These are phyloP conservation scores for Rhododendron ovatum DNA, from an alignment of 148 eudicot genomes.

Conservation along the genomic window DNA sequence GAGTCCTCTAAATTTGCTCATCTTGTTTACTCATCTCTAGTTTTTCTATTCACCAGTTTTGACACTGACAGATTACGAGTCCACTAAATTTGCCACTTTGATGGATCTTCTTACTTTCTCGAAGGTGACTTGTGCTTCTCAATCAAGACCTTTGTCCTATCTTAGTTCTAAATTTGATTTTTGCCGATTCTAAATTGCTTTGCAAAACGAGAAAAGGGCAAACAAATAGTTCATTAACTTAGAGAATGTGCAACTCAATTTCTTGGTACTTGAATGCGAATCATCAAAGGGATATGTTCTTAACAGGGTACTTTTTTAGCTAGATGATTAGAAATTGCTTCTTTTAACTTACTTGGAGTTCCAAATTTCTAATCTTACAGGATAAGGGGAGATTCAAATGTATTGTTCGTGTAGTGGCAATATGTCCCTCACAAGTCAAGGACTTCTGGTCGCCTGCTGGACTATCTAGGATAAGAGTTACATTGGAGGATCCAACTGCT, in stretches of 20 bases:
- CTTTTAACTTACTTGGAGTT: not conserved
- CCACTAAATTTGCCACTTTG: constrained; percentile 2
- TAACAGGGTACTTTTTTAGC: not conserved
- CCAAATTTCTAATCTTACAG: not conserved
- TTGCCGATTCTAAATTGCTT: not conserved
- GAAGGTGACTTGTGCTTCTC: not conserved
- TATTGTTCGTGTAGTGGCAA: constrained; percentile 7
- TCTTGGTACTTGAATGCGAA: not conserved
- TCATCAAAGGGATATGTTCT: not conserved
- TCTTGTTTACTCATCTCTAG: not conserved
- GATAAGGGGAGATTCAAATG: not conserved
- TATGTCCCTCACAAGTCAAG: not conserved
- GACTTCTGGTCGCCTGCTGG: constrained; percentile 5
- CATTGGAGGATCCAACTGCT: constrained; percentile 10
- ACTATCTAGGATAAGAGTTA: not conserved
- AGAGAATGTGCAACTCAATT: not conserved
- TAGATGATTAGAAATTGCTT: constrained; percentile 1
- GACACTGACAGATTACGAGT: constrained; percentile 3
- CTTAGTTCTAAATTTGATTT: not conserved
- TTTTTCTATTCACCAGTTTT: not conserved
- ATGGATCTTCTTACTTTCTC: constrained; percentile 9
- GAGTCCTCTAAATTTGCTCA: not conserved
- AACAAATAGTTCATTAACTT: not conserved
- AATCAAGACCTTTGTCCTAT: not conserved
- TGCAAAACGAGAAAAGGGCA: not conserved